Base-by-base conservation (phyloP, 2,329 filamentous ascomycete genomes). In the Eutypella sp. region DNA sequence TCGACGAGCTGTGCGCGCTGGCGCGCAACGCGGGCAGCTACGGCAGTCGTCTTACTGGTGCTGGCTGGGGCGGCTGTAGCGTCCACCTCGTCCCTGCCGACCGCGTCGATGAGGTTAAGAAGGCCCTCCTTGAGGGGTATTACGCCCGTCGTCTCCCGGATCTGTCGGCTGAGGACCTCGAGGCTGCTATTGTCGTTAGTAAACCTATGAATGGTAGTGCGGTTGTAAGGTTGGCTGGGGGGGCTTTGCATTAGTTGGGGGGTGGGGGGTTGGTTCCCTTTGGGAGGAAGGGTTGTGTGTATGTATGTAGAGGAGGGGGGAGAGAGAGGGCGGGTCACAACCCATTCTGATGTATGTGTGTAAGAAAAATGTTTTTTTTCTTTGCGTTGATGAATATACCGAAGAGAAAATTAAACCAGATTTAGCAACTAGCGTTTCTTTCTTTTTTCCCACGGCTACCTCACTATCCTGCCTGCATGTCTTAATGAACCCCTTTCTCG, bases 51-150 rank as follows among this genome's bases (percentile, higher is more conserved):
- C 70, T 96, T 56, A 97, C 92, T 0, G 93, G 93, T 33, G 93
- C 93, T 1, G 93, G 93, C 3, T 99, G 93, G 93, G 93, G 93
- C 50, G 93, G 93, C 2, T 97, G 93, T 70, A 93, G 82, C 49
- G 92, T 99, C 47, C 93, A 99, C 70, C 77, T 99, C 47, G 86
- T 97, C 43, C 87, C 92, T 0, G 87, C 82, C 47, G 79, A 89
- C 59, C 92, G 86, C 67, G 86, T 96, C 1, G 82, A 85, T 5
- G 79, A 73, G 22, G 87, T 99, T 19, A 89, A 80, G 64, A 75
- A 79, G 58, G 88, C 88, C 5, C 82, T 93, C 78, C 81, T 87
- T 58, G 77, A 78, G 51, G 82, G 90, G 62, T 99, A 97, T 65
- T 97, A 95, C 66, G 71, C 77, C 46, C 86, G 85, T 71, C 77